phyloP scores from a whole-genome alignment of 352 stramenopile species.

The Globisporangium acanthophoron region DNA sequence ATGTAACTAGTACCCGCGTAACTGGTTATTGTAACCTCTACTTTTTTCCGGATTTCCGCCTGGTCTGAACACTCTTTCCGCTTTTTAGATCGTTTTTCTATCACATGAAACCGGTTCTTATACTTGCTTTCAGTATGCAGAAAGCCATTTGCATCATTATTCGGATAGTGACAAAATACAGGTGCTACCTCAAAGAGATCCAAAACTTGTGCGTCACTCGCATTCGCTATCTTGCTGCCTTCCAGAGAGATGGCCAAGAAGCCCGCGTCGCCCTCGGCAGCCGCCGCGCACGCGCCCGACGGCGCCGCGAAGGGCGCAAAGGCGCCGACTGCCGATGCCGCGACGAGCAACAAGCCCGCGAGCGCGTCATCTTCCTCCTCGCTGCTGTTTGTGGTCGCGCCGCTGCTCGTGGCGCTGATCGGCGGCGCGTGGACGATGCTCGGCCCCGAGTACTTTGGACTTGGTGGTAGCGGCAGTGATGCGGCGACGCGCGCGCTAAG shows the following conservation, averaged over 20 bases:
- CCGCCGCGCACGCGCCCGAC: not conserved
- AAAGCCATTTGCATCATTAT: not conserved
- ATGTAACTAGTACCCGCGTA: too few species aligned
- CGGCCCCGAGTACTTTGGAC: not conserved
- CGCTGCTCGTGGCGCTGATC: constrained; percentile 29
- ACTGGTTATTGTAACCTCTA: too few species aligned
- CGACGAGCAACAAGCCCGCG: not conserved
- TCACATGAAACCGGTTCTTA: not conserved
- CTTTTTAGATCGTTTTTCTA: not conserved
- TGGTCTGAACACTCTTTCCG: too few species aligned
- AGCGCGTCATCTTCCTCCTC: constrained; percentile 11
- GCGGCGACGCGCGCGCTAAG: constrained; percentile 7
- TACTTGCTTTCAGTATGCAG: not conserved
- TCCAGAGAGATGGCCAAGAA: constrained; percentile 2
- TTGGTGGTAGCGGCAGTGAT: not conserved
- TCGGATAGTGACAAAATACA: not conserved
- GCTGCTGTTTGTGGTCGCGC: constrained; percentile 28
- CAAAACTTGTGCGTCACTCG: not conserved
- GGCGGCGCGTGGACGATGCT: constrained; percentile 20
- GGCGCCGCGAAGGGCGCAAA: not conserved
- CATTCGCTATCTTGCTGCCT: too few species aligned
- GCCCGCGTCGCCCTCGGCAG: not conserved
- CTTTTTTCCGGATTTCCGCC: too few species aligned
- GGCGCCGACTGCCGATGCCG: too few species aligned
- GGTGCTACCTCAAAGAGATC: not conserved